Evolutionary conservation across 192 early-diverging fungal genomes (phyloP), one percentile per base, ranked within the genome.

Genomic region (Coemansia sp.): DNA sequence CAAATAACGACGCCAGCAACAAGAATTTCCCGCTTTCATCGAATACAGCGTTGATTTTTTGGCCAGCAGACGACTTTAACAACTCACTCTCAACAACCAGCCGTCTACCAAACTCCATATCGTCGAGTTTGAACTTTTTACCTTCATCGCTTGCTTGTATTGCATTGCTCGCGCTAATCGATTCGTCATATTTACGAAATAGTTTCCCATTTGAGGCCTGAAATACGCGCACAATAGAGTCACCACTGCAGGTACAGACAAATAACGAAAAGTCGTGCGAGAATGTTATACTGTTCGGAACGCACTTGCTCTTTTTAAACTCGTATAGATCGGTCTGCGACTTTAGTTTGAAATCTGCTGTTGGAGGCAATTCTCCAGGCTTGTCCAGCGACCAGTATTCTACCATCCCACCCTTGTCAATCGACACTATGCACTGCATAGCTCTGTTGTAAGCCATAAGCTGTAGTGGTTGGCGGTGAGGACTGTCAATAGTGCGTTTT

Each of bases 41-140:
- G 84, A 99, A 98, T 1, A 95, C 89, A 17, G 89, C 91, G 79
- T 93, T 96, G 39, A 84, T 82, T 29, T 77, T 75, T 7, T 58
- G 72, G 23, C 84, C 84, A 63, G 93, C 89, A 2, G 86, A 75
- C 0, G 91, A 84, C 57, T 92, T 93, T 52, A 89, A 85, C 39
- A 98, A 72, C 72, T 98, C 94, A 52, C 87, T 86, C 54, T 99
- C 97, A 9, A 91, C 82, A 1, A 95, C 95, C 51, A 97, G 61
- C 32, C 97, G 83, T 61, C 95, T 84, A 17, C 97, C 95, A 85
- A 99, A 98, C 71, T 99, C 97, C 95, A 99, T 99, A 63, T 93
- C 93, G 75, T 99, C 97, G 42, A 98, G 69, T 69, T 88, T 87
- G 65, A 89, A 84, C 24, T 85, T 72, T n/a, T 86, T 85, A 21